A percentile compares a stretch with the other conserved stretches of the same genome.
Evolutionary conservation across 208 protist species (phyloP).

Genomic region (Strigomonas culicis): DNA sequence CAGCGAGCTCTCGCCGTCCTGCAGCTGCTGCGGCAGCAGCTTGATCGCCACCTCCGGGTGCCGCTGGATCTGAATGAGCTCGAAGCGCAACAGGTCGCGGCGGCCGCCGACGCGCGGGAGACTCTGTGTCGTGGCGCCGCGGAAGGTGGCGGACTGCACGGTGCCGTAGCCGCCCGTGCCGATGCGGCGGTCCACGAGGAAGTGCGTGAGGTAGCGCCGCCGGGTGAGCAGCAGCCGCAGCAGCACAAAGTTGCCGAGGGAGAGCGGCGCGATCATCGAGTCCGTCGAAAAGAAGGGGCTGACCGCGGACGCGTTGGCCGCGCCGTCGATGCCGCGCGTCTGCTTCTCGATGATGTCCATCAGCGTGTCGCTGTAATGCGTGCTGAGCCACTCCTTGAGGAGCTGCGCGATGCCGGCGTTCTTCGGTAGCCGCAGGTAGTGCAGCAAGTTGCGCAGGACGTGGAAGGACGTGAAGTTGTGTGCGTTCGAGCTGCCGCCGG

Average conservation of each 20-base stretch:
- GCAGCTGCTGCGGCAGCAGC: conserved; percentile 48
- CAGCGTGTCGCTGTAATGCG: conserved; percentile 25
- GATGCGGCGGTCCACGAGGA: conserved; percentile 40
- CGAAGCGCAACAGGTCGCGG: conserved; percentile 18
- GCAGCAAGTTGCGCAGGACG: conserved; percentile 32
- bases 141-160: conserved; percentile 25
- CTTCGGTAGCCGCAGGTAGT: conserved; percentile 32
- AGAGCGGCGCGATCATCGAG: conserved; percentile 15
- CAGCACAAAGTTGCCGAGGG: conserved; percentile 51
- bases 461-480: conserved; percentile 42
- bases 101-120: conserved; percentile 10
- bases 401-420: conserved; percentile 25
- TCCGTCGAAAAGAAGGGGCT: not conserved
- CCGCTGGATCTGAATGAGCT: conserved; percentile 14
- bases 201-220: conserved; percentile 13
- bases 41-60: conserved; percentile 50
- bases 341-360: conserved; percentile 1
- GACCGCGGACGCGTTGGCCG: not conserved
- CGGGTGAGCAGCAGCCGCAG: conserved; percentile 51
- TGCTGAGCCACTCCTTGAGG: conserved; percentile 34
- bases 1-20: conserved; percentile 45
- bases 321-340: not conserved
- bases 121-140: not conserved
- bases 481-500: conserved; percentile 1
- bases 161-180: conserved; percentile 69